Evolutionary conservation across 225 moss, liverwort and hornwort species (phyloP).

Genomic region (Physcomitrium patens): DNA sequence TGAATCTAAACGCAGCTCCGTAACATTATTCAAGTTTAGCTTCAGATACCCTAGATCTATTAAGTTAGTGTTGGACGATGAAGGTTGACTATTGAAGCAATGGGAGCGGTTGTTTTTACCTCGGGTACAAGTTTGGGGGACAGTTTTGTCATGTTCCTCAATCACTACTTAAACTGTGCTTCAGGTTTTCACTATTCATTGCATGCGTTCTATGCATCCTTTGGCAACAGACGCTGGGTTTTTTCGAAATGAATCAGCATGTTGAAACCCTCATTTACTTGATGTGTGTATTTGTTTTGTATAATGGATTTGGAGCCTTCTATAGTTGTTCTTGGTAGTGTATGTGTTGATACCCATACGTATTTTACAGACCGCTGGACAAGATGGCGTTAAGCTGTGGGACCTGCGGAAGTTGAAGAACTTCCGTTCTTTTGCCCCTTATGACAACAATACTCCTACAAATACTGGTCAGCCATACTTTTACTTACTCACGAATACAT

Average conservation of each 20-base stretch:
- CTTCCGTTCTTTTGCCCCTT: constrained; percentile 92
- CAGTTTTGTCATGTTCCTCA: not conserved
- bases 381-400: constrained; percentile 98
- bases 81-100: not conserved
- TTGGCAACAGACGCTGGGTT: not conserved
- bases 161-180: too few species aligned
- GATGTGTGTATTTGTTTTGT: not conserved
- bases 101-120: not conserved
- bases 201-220: not conserved
- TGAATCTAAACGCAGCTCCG: not conserved
- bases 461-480: constrained; percentile 68
- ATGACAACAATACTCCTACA: constrained; percentile 80
- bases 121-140: not conserved
- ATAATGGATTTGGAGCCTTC: not conserved
- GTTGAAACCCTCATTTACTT: not conserved
- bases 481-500: not conserved
- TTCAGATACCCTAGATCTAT: not conserved
- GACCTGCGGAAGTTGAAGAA: constrained; percentile 97
- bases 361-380: constrained; percentile 75
- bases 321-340: not conserved
- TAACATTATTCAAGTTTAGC: not conserved
- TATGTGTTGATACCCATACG: constrained; percentile 4
- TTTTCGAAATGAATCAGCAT: not conserved
- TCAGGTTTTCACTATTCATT: not conserved
- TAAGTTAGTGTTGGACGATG: not conserved